phyloP scores from a whole-genome alignment of 129 eudicot genomes.

The Flaveria linearis region DNA sequence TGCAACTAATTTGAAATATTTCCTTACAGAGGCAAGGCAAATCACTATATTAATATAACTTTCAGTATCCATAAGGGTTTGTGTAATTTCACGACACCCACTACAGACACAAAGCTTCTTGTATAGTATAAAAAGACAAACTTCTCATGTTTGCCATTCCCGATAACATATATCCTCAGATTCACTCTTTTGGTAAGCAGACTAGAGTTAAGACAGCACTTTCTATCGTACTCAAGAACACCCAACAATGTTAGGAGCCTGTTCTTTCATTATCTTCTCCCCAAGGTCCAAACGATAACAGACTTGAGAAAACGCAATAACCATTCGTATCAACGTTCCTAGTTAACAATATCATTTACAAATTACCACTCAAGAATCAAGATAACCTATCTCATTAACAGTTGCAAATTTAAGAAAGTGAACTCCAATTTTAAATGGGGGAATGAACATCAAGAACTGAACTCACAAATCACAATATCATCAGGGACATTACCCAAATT shows the following conservation, averaged over 20 bases:
- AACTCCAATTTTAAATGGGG: neutral
- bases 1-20: neutral
- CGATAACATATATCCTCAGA: slow-evolving; percentile 11
- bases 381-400: too few relatives aligned
- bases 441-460: neutral
- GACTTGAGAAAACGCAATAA: neutral
- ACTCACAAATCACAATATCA: slow-evolving; percentile 8
- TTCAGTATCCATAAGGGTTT: neutral
- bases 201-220: neutral
- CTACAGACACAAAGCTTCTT: neutral
- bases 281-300: neutral
- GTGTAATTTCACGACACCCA: neutral
- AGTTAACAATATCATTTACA: too few relatives aligned
- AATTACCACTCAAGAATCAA: too few relatives aligned
- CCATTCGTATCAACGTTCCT: neutral
- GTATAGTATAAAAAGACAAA: neutral
- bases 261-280: neutral
- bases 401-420: too few relatives aligned
- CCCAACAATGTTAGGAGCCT: neutral
- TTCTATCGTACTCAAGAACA: neutral
- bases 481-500: neutral
- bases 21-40: neutral
- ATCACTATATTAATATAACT: neutral
- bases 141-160: neutral
- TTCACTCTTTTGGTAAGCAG: neutral